Evolutionary conservation across 768 basidiomycete genomes (phyloP).

Genomic region (Rhodotorula kratochvilovae): DNA sequence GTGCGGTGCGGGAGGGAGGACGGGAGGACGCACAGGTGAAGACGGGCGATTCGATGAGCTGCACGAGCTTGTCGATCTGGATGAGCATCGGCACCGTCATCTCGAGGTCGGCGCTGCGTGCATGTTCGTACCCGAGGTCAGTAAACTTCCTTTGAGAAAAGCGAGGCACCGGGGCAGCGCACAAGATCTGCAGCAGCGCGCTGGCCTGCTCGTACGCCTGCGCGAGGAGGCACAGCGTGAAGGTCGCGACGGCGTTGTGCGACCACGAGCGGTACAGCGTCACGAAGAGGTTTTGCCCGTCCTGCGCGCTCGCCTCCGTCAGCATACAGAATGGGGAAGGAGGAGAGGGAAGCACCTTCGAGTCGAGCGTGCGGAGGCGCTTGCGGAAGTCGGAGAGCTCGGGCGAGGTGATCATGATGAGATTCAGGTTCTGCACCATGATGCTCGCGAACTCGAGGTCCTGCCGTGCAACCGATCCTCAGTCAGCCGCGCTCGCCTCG

Average conservation of each 20-base stretch:
- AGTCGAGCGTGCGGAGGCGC: slow-evolving; percentile 85
- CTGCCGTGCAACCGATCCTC: background rate
- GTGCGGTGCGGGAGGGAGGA: too few species aligned
- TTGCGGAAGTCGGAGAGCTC: slow-evolving; percentile 93
- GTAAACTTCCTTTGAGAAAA: too few species aligned
- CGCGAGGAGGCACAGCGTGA: slow-evolving; percentile 89
- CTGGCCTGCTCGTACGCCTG: slow-evolving; percentile 99
- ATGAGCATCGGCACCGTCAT: slow-evolving; percentile 91
- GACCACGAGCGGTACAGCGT: slow-evolving; percentile 96
- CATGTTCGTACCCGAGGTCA: slow-evolving; percentile 14
- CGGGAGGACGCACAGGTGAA: slow-evolving; percentile 74
- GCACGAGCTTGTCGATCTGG: slow-evolving; percentile 95
- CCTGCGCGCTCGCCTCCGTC: too few species aligned
- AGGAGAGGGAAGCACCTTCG: slow-evolving; percentile 56
- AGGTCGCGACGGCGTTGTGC: slow-evolving; percentile 93
- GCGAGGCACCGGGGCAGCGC: too few species aligned
- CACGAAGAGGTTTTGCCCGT: slow-evolving; percentile 91
- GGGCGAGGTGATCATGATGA: slow-evolving; percentile 92
- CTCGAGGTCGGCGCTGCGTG: slow-evolving; percentile 80
- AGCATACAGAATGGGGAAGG: too few species aligned
- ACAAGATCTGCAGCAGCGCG: slow-evolving; percentile 93
- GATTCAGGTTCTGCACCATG: slow-evolving; percentile 94
- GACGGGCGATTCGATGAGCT: slow-evolving; percentile 94
- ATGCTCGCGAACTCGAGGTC: slow-evolving; percentile 96
- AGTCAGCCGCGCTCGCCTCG: too few species aligned